phyloP scores from a whole-genome alignment of 257 asterid genomes.

The Solanum chiquidenum region DNA sequence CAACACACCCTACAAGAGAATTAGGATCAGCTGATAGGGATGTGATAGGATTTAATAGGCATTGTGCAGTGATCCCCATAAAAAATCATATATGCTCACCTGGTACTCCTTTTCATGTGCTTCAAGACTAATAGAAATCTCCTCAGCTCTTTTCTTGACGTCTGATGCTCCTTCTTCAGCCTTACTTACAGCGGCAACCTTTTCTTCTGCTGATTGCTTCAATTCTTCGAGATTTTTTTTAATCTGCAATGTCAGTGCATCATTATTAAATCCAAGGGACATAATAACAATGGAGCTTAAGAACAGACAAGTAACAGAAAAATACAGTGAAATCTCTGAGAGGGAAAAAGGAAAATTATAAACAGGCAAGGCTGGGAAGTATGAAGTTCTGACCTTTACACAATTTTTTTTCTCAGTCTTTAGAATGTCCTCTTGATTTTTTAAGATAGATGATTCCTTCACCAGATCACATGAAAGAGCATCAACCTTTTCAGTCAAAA shows the following conservation, averaged over 20 bases:
- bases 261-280: neutral
- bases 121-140: constrained; percentile 76
- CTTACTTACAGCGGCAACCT: constrained; percentile 46
- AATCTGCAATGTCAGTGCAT: constrained; percentile 30
- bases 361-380: neutral
- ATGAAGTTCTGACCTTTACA: constrained; percentile 39
- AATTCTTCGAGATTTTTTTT: constrained; percentile 65
- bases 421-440: constrained; percentile 66
- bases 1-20: constrained; percentile 62
- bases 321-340: neutral
- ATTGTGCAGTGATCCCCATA: neutral
- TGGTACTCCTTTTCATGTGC: constrained; percentile 87
- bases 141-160: constrained; percentile 46
- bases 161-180: constrained; percentile 89
- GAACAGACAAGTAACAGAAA: neutral
- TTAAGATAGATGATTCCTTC: constrained; percentile 59
- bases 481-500: constrained; percentile 69
- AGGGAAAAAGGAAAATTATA: neutral
- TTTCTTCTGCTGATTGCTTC: constrained; percentile 69
- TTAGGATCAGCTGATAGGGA: neutral
- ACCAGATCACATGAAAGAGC: constrained; percentile 70
- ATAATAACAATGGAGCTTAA: neutral
- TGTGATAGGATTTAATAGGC: neutral
- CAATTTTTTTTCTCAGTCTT: constrained; percentile 58
- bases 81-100: constrained; percentile 19